Base-by-base conservation (phyloP, 352 stramenopile genomes). In the Globisporangium carolinianum region DNA sequence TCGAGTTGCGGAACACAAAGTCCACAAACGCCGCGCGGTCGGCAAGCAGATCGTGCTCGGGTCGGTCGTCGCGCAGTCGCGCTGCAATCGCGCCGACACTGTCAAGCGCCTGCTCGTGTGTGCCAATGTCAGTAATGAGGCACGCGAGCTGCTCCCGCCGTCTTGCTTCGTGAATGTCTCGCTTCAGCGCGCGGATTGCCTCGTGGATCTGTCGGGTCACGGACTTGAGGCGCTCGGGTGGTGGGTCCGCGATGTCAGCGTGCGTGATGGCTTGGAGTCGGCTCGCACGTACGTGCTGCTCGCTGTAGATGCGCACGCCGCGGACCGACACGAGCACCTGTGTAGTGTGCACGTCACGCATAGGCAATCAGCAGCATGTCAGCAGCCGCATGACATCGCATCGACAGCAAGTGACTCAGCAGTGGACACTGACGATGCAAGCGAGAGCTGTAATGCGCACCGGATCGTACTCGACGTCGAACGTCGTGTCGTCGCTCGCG, bases 1-100 rank as follows among this genome's bases (percentile, higher is more conserved):
- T 63, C 1, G 74, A 73, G 47, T 89, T 89, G 9, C 61, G 60
- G 38, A 87, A 87, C 15, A 78, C 72, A 47, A 89, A 89, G 48
- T 89, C 60, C 6, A 87, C 79, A 38, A 87, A 87, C 14, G 72
- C 57, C 7, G 62, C 47, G 5, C 80, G 63, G 36, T 87, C 72
- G 1, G 61, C 55, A 4, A 89, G 57, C 24, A 89, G 54, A 53
- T 89, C 73, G 15, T 56, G 45, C 0, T 58, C 72, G 39, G 55
- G 14, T 38, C 53, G 38, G 36, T 61, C 69, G 38, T 84, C 65
- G 6, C 68, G 61, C 14, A 88, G 55, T 0, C 72, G 63, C 9
- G 85, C 63, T 6, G 63, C 72, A 4, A 89, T 58, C 17, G 63
- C 66, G 43, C 72, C 67, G 6, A 87, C 57, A 11, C 47, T 73